Evolutionary conservation across 495 filamentous ascomycete genomes (phyloP), one percentile per base, ranked within the genome.

Genomic region (Aspergillus panamensis): DNA sequence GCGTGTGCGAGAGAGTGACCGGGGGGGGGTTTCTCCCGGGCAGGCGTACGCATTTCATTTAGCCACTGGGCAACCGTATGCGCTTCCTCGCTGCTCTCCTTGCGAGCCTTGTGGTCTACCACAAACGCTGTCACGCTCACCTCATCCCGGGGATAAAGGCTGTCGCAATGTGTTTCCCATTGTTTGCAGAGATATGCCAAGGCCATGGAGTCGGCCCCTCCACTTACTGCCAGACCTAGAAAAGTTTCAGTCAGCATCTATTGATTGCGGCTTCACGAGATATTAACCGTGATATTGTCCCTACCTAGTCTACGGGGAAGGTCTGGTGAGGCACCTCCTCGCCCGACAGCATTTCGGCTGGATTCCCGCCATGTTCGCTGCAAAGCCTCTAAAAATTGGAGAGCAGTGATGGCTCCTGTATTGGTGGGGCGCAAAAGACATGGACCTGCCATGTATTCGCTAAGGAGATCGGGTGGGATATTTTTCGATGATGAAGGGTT

Each of bases 181-280:
- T 77, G 70, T 39, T 68, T 69, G 60, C 85, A 91, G n/a, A 97
- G 79, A 55, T 74, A 81, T 42, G 91, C 90, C 37, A 98, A 75
- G 19, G 92, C 93, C 92, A 96, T 98, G 5, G 94, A 97, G 65
- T 98, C 94, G 13, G 94, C 88, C 14, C 94, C 94, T 7, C 94
- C 94, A 68, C 93, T 97, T 47, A 97, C 74, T 10, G 93, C 93
- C 29, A 97, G 73, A 55, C 82, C 93, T 95, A 61, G 25, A 25
- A 1, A 10, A 13, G 40, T 58, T 12, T 55, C 17, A 51, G 17
- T 53, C 32, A 42, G 1, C 16, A 12, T 58, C 3, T 9, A 13
- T 32, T 14, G 25, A 25, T 5, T 25, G 25, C n/a, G 5, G 25
- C 17, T 9, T 13, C 21, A 40, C 45, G 19, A 51, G 37, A 60